Percentiles rank a stretch among this genome's conserved stretches.
Conservation (phyloP, 2,329 filamentous ascomycete genomes). For the Hypoxylon sp. region DNA sequence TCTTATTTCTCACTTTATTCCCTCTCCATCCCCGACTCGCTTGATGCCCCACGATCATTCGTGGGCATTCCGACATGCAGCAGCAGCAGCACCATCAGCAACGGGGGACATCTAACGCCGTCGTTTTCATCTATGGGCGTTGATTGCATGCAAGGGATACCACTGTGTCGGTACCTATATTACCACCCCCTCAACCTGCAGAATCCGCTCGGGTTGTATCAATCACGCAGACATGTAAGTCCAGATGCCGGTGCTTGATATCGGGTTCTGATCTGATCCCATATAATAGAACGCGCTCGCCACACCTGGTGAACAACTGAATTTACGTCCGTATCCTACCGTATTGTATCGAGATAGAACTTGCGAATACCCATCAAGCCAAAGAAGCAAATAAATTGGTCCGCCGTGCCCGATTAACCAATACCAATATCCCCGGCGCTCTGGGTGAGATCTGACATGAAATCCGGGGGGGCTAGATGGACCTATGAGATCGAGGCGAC, state of each 20-base stretch:
- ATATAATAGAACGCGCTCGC: conserved; percentile 48
- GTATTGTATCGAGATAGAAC: conserved; percentile 19
- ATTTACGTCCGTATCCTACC: conserved; percentile 51
- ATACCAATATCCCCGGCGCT: conserved; percentile 46
- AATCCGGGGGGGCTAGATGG: conserved; percentile 44
- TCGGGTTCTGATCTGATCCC: conserved; percentile 39
- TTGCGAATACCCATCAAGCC: conserved; percentile 28
- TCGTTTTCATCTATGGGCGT: conserved; percentile 32
- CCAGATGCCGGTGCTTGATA: conserved; percentile 31
- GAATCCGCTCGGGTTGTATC: conserved; percentile 26
- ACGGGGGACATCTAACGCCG: conserved; percentile 33
- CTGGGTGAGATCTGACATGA: conserved; percentile 51
- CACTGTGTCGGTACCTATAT: conserved; percentile 40
- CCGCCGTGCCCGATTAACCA: conserved; percentile 30
- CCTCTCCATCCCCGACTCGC: conserved; percentile 14
- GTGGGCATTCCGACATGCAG: conserved; percentile 43
- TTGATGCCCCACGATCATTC: conserved; percentile 25
- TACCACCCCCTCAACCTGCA: conserved; percentile 36
- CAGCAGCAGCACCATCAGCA: conserved; percentile 30
- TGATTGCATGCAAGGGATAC: conserved; percentile 46
- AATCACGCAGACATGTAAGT: conserved; percentile 29
- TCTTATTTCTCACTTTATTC: conserved; percentile 14
- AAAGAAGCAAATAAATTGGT: conserved; percentile 46
- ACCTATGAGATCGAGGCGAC: conserved; percentile 50
- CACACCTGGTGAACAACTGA: conserved; percentile 43